These are phyloP conservation scores for Sugiyamaella xylanicola DNA, from an alignment of 1,139 yeast genomes.

Conservation along the genomic window DNA sequence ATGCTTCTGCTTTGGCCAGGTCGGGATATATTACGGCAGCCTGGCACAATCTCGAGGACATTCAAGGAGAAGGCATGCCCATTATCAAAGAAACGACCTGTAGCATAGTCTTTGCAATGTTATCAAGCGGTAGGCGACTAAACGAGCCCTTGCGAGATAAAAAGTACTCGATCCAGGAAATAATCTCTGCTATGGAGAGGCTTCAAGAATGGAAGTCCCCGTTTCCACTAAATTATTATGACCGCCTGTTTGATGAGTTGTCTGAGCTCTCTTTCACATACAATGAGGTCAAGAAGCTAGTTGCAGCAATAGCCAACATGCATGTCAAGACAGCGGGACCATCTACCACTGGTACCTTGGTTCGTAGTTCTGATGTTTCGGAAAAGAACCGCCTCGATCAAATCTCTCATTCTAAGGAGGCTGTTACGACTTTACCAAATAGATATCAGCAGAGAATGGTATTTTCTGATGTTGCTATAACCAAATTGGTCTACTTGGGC, in stretches of 20 bases:
- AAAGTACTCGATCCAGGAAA: slow-evolving; percentile 8
- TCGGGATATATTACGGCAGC: slow-evolving; percentile 11
- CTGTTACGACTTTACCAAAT: background rate
- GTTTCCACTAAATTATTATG: slow-evolving; percentile 13
- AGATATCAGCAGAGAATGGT: background rate
- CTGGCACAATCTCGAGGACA: slow-evolving; percentile 12
- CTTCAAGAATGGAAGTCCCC: slow-evolving; percentile 15
- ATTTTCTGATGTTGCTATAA: slow-evolving; percentile 16
- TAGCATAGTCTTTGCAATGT: slow-evolving; percentile 8
- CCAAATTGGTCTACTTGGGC: slow-evolving; percentile 14
- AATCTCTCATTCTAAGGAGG: background rate
- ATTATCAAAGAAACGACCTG: slow-evolving; percentile 9
- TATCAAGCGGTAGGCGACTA: slow-evolving; percentile 15
- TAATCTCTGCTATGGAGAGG: background rate
- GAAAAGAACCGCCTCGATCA: too few relatives aligned
- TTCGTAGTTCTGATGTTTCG: too few relatives aligned
- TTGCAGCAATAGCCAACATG: slow-evolving; percentile 6
- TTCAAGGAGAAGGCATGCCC: background rate
- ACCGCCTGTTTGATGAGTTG: slow-evolving; percentile 8
- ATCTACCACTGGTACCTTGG: too few relatives aligned
- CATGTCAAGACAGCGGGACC: background rate
- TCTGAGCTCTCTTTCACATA: slow-evolving; percentile 11
- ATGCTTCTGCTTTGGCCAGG: slow-evolving; percentile 15
- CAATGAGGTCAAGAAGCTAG: slow-evolving; percentile 4
- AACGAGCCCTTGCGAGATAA: background rate